phyloP scores from a whole-genome alignment of 1,139 yeast genomes.

The Pichia sp. region DNA sequence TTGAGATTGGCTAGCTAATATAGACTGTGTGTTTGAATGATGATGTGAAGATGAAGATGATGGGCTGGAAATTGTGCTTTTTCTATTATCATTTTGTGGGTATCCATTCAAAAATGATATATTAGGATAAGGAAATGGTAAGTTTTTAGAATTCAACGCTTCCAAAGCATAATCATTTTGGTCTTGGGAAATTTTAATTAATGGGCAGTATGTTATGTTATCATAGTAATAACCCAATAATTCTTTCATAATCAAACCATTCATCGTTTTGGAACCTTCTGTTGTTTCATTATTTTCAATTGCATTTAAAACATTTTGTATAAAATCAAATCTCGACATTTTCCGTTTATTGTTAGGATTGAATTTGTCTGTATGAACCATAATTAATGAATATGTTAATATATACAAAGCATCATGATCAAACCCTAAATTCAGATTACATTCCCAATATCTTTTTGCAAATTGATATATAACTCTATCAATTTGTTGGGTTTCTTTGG shows the following conservation, averaged over 20 bases:
- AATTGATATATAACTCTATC: conserved; percentile 56
- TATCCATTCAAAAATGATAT: conserved; percentile 15
- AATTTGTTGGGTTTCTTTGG: conserved; percentile 65
- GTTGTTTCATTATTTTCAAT: conserved; percentile 32
- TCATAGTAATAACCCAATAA: conserved; percentile 51
- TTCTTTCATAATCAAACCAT: conserved; percentile 29
- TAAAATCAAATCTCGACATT: conserved; percentile 56
- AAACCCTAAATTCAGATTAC: conserved; percentile 33
- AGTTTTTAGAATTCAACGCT: conserved; percentile 11
- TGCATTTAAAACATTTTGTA: conserved; percentile 39
- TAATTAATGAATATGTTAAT: conserved; percentile 51
- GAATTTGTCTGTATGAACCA: conserved; percentile 65
- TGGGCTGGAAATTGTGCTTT: neutral
- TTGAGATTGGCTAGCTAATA: conserved; percentile 8
- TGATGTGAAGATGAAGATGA: neutral
- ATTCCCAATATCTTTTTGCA: conserved; percentile 39
- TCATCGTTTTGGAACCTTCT: neutral
- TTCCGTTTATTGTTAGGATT: conserved; percentile 57
- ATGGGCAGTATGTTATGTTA: conserved; percentile 53
- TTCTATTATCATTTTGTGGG: neutral
- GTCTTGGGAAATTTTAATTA: conserved; percentile 30
- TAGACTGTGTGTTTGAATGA: conserved; percentile 5
- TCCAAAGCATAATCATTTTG: conserved; percentile 18
- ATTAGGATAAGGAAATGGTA: conserved; percentile 26
- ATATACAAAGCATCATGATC: conserved; percentile 49